Evolutionary conservation across 2,329 filamentous ascomycete species (phyloP).

Genomic region (Clonostachys rhizophaga): DNA sequence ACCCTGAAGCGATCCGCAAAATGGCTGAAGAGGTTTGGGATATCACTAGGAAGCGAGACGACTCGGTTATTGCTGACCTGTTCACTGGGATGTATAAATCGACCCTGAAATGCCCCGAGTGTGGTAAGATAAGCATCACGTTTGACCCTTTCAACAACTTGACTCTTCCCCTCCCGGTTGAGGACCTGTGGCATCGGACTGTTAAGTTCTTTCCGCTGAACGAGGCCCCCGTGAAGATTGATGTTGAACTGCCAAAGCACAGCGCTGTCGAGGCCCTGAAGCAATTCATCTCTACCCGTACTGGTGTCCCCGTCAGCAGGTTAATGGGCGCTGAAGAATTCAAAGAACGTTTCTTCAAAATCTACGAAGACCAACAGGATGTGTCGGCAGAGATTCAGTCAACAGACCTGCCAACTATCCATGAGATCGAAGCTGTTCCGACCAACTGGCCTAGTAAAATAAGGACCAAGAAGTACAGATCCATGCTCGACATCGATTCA

Average conservation of each 20-base stretch:
- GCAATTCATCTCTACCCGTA: conserved; percentile 62
- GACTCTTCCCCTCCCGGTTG: conserved; percentile 83
- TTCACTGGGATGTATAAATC: conserved; percentile 99
- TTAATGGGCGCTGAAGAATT: conserved; percentile 83
- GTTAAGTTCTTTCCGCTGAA: conserved; percentile 76
- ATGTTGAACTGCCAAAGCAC: conserved; percentile 77
- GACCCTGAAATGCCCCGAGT: conserved; percentile 85
- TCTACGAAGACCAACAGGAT: conserved; percentile 64
- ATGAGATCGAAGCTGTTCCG: conserved; percentile 74
- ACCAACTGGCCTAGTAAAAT: conserved; percentile 68
- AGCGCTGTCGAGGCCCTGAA: conserved; percentile 66
- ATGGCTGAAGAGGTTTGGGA: conserved; percentile 89
- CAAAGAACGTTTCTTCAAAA: conserved; percentile 79
- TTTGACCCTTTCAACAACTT: conserved; percentile 97
- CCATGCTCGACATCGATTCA: conserved; percentile 43
- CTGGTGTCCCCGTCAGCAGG: conserved; percentile 58
- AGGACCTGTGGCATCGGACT: conserved; percentile 72
- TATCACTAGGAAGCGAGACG: conserved; percentile 87
- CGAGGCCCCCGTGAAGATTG: conserved; percentile 64
- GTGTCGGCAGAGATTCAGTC: conserved; percentile 68
- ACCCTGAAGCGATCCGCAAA: conserved; percentile 72
- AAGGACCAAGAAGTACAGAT: conserved; percentile 38
- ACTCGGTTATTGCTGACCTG: conserved; percentile 90
- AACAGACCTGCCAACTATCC: conserved; percentile 64
- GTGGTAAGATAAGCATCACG: conserved; percentile 94